Base-by-base conservation (phyloP, 352 stramenopile genomes). In the Phytopythium ostracodes region DNA sequence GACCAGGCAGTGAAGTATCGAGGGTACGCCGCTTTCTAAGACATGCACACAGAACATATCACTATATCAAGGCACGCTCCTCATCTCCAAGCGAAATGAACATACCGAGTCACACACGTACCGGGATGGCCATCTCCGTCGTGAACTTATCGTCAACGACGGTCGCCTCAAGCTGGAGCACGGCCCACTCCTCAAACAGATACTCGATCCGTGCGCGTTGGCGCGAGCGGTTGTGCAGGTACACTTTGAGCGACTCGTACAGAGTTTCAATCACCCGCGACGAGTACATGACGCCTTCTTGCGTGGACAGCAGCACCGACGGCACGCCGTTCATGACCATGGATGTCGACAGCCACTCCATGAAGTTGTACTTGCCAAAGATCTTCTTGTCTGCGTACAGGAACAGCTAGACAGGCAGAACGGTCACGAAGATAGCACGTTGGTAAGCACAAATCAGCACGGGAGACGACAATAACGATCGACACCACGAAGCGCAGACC, bases 361-460 rank as follows among this genome's bases (percentile, higher is more conserved):
- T 92, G 53, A 95, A 95, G 62, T 86, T 87, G 64, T 89, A 86
- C 65, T 82, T 77, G 44, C 75, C 84, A 46, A 92, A 95, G 55
- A 95, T 86, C 65, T 93, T 93, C 67, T 87, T 89, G 57, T 95
- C 84, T 31, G 81, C 84, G 63, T 93, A 95, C 62, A 95, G 44
- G 62, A 93, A 86, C 20, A 95, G 75, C 86, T 93, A 61, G 2
- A 18, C 5, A 52, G 46, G 22, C 10, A 25, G 24, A 51, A 4
- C 9, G 31, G 44, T 22, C 18, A 1, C 43, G 2, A 29, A 3
- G 22, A 22, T 11, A 49, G 44, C 44, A 14, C 33, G n/a, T 18
- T 35, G 14, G 44, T 31, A 11, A 20, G 11, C 22, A 51, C 44
- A 20, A 51, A 17, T 31, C 44, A 51, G 22, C 44, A 5, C 24